phyloP scores from a whole-genome alignment of 1,284 basidiomycete genomes.

The Butyriboletus appendiculatus region DNA sequence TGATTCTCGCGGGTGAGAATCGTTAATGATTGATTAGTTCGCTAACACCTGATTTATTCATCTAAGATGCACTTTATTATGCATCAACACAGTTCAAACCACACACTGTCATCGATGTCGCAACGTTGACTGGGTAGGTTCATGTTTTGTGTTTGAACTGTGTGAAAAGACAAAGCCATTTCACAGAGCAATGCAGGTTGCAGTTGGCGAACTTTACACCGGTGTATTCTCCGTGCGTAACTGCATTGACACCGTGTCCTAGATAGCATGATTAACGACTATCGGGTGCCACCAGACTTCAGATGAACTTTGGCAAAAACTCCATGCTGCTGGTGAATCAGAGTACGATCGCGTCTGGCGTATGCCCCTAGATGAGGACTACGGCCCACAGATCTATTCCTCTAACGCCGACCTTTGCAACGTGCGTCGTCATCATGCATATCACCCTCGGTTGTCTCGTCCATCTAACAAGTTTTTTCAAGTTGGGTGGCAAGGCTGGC shows the following conservation, averaged over 20 bases:
- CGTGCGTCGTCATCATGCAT: conserved; percentile 42
- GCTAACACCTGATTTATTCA: background rate
- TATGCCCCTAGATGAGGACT: conserved; percentile 83
- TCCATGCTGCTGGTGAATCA: conserved; percentile 68
- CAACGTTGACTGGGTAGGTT: conserved; percentile 72
- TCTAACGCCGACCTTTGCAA: conserved; percentile 87
- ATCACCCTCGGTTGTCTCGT: background rate
- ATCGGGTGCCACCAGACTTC: conserved; percentile 48
- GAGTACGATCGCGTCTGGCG: conserved; percentile 86
- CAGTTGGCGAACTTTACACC: conserved; percentile 74
- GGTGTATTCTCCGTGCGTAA: conserved; percentile 76
- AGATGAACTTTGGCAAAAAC: conserved; percentile 72
- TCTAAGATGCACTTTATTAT: conserved; percentile 82
- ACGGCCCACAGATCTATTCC: conserved; percentile 71
- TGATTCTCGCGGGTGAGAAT: conserved; percentile 66
- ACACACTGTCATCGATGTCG: conserved; percentile 83
- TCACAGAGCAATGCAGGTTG: conserved; percentile 62
- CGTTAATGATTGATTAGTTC: background rate
- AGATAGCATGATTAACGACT: background rate
- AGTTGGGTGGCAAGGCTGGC: conserved; percentile 68
- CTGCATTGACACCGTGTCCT: background rate
- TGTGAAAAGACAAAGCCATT: background rate
- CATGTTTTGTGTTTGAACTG: background rate
- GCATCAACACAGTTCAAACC: conserved; percentile 79
- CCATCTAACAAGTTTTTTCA: conserved; percentile 3